Percentiles rank a stretch among this genome's conserved stretches.
These are phyloP conservation scores for Alternaria gansuensis DNA, from an alignment of 2,329 filamentous ascomycete species.

Conservation along the genomic window DNA sequence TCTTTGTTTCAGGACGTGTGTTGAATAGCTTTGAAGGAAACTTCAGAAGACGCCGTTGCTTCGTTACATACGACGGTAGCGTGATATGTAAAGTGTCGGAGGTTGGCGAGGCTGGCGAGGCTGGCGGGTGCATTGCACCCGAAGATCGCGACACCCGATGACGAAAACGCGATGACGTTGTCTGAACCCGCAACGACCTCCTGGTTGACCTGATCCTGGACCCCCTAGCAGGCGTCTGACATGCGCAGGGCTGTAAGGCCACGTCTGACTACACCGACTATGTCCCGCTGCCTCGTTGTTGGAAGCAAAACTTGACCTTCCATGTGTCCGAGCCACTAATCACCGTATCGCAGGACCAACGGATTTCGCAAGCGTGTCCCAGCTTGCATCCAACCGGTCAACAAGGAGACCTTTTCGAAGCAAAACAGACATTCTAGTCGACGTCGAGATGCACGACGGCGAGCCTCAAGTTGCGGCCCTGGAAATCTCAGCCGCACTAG, in stretches of 20 bases:
- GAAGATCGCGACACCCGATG: conserved; percentile 6
- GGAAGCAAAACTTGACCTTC: conserved; percentile 4
- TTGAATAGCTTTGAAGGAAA: neutral
- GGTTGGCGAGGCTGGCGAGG: neutral
- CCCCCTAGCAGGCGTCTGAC: neutral
- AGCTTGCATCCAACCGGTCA: neutral
- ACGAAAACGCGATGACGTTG: conserved; percentile 12
- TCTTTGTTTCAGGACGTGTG: neutral
- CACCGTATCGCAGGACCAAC: neutral
- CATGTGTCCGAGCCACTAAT: conserved; percentile 11
- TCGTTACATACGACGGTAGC: neutral
- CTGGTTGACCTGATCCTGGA: too few relatives aligned
- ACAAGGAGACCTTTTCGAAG: neutral
- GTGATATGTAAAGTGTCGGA: neutral
- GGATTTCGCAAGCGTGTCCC: neutral
- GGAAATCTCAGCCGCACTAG: conserved; percentile 36
- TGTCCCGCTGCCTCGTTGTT: neutral
- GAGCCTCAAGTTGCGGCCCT: conserved; percentile 26
- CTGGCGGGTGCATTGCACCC: neutral
- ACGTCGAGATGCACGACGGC: conserved; percentile 4
- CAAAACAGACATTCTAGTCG: neutral
- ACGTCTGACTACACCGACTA: conserved; percentile 1
- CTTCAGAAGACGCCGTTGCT: neutral
- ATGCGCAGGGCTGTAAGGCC: conserved; percentile 5
- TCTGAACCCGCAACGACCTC: neutral